These are phyloP conservation scores for Globisporangium echinulatum DNA, from an alignment of 352 stramenopile species.

Conservation along the genomic window DNA sequence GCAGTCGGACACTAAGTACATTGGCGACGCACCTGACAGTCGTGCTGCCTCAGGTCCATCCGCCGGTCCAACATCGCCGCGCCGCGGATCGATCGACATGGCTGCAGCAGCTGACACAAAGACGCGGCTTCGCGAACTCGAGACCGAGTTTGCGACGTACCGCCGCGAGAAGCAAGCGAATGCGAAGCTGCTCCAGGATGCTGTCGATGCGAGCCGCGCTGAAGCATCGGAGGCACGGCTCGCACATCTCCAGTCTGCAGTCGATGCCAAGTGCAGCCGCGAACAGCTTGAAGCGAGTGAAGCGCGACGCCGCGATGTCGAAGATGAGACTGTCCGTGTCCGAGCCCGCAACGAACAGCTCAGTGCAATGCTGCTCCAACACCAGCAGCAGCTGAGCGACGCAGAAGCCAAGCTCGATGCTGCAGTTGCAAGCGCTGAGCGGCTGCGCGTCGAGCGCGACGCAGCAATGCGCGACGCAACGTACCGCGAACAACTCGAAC, in stretches of 20 bases:
- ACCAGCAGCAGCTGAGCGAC: conserved; percentile 51
- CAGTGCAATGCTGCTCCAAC: conserved; percentile 55
- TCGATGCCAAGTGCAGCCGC: conserved; percentile 56
- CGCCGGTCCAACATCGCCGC: too few species aligned
- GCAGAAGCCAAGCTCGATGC: conserved; percentile 52
- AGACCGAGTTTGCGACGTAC: conserved; percentile 72
- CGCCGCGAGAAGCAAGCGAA: conserved; percentile 70
- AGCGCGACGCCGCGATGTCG: conserved; percentile 37
- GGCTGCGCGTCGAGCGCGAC: conserved; percentile 42
- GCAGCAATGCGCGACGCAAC: conserved; percentile 32
- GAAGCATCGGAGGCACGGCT: conserved; percentile 46
- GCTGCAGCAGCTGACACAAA: conserved; percentile 27
- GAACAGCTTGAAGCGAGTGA: conserved; percentile 59
- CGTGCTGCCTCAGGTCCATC: not conserved
- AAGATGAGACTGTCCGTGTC: conserved; percentile 60
- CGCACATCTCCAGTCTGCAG: conserved; percentile 62
- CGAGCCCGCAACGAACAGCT: conserved; percentile 54
- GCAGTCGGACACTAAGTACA: conserved; percentile 80
- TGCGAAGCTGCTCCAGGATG: conserved; percentile 58
- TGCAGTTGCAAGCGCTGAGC: conserved; percentile 29
- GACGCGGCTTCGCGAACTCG: conserved; percentile 40
- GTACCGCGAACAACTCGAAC: conserved; percentile 59
- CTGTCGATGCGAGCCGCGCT: conserved; percentile 44
- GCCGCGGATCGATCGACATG: conserved; percentile 17
- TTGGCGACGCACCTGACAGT: conserved; percentile 11